phyloP scores from a whole-genome alignment of 352 stramenopile species.

The Phytophthora cactorum region DNA sequence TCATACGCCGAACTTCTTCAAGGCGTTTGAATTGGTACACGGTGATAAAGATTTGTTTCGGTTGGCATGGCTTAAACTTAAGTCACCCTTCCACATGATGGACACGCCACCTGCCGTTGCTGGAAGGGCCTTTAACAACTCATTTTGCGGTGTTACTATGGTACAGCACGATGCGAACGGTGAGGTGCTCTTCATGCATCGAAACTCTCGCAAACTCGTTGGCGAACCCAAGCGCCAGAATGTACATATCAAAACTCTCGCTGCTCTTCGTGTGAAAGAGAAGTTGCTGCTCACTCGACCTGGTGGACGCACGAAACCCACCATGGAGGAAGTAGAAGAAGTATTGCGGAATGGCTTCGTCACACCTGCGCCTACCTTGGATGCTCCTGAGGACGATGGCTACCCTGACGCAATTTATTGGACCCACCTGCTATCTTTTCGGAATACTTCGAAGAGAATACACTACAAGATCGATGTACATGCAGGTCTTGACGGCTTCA shows the following conservation, averaged over 20 bases:
- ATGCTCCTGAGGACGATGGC: constrained; percentile 29
- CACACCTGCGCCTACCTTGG: constrained; percentile 25
- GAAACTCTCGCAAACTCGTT: constrained; percentile 53
- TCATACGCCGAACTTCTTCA: constrained; percentile 42
- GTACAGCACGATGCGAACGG: constrained; percentile 48
- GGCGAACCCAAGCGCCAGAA: constrained; percentile 21
- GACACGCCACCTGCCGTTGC: constrained; percentile 46
- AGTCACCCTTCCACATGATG: constrained; percentile 55
- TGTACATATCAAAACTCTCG: constrained; percentile 14
- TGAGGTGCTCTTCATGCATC: constrained; percentile 57
- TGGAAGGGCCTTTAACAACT: constrained; percentile 43
- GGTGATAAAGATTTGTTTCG: constrained; percentile 75
- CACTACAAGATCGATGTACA: constrained; percentile 69
- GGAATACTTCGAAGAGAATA: constrained; percentile 42
- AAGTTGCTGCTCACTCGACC: constrained; percentile 17
- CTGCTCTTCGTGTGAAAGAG: constrained; percentile 22
- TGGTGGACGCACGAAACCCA: constrained; percentile 12
- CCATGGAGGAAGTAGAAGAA: constrained; percentile 22
- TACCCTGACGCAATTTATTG: constrained; percentile 60
- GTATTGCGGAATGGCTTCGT: constrained; percentile 12
- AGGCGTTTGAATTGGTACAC: constrained; percentile 42
- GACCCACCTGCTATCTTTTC: constrained; percentile 74
- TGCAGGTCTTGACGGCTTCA: constrained; percentile 36
- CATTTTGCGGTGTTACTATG: constrained; percentile 66
- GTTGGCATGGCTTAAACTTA: constrained; percentile 60